Conservation (phyloP, 1,139 yeast species). For the Hemisphaericaspora xylofermentans region DNA sequence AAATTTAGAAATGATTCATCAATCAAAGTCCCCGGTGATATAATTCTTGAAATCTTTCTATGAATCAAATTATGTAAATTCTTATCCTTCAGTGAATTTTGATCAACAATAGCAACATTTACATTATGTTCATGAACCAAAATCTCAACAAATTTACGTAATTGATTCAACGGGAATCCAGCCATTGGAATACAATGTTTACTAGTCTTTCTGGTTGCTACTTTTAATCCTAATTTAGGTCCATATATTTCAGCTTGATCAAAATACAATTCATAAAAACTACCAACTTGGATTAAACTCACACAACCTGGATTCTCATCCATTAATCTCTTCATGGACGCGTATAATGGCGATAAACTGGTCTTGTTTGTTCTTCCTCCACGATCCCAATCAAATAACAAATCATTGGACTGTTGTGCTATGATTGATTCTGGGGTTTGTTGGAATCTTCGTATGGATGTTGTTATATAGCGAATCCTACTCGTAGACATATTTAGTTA, state of each 20-base stretch:
- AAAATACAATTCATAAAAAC: conserved; percentile 86
- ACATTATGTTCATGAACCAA: conserved; percentile 67
- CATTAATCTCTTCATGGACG: conserved; percentile 34
- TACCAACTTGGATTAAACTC: conserved; percentile 82
- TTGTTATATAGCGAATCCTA: not conserved
- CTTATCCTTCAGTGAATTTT: conserved; percentile 36
- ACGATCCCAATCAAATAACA: conserved; percentile 35
- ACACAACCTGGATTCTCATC: conserved; percentile 60
- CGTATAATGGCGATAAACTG: conserved; percentile 37
- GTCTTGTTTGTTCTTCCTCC: conserved; percentile 37
- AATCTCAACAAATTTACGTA: conserved; percentile 70
- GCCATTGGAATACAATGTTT: conserved; percentile 72
- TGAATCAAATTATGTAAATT: conserved; percentile 41
- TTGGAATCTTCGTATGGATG: not conserved
- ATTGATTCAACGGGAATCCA: conserved; percentile 77
- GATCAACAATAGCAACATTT: conserved; percentile 83
- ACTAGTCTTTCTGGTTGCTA: conserved; percentile 40
- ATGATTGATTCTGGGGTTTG: not conserved
- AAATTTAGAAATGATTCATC: conserved; percentile 83
- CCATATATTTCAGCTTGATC: conserved; percentile 82
- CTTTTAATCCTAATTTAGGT: conserved; percentile 62
- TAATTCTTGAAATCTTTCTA: conserved; percentile 73
- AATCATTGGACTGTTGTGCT: no score
- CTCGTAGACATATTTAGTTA: no score
- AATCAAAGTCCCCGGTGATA: conserved; percentile 90